Evolutionary conservation across 495 filamentous ascomycete species (phyloP), one percentile per base, ranked within the genome.

Genomic region (Penicillium turbatum): DNA sequence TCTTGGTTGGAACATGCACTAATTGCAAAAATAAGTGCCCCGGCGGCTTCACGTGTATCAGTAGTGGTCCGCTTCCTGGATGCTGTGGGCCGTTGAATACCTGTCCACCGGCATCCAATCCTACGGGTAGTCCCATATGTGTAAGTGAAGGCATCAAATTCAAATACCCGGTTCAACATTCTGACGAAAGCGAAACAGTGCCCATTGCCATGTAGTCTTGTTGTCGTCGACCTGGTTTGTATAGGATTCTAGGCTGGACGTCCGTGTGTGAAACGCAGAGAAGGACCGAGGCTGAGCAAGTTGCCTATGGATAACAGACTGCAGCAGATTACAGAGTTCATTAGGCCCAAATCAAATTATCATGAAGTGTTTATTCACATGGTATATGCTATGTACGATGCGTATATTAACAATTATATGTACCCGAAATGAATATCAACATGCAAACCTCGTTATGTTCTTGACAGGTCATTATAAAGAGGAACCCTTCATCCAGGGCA

Each of bases 401-500:
- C 27, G 32, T 21, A 32, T 46, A 56, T 52, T 40, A 16, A 24
- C 10, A 27, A 40, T 42, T 32, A 26, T 41, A 30, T 12, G 16
- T 32, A 7, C 40, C 21, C 5, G 30, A 34, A 40, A 48, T 34
- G 13, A 39, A 29, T 29, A 40, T 53, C 2, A 10, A 35, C 32
- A 16, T 11, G n/a, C 17, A 27, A 41, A 7, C 43, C 12, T 19
- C 26, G 48, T 30, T 34, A 38, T 16, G n/a, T 15, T 30, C n/a
- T 38, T 16, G 21, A 27, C 5, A 12, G 16, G n/a, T 26, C 46
- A 10, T 16, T 37, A 30, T 16, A 26, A 30, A 30, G 12, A 50
- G 19, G 21, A 27, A 5, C 36, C 26, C 24, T 19, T 43, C 43
- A 43, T 57, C 48, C 72, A 75, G 1, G 72, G 72, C n/a, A 81